phyloP scores from a whole-genome alignment of 495 filamentous ascomycete genomes.

The Penicillium verhagenii region DNA sequence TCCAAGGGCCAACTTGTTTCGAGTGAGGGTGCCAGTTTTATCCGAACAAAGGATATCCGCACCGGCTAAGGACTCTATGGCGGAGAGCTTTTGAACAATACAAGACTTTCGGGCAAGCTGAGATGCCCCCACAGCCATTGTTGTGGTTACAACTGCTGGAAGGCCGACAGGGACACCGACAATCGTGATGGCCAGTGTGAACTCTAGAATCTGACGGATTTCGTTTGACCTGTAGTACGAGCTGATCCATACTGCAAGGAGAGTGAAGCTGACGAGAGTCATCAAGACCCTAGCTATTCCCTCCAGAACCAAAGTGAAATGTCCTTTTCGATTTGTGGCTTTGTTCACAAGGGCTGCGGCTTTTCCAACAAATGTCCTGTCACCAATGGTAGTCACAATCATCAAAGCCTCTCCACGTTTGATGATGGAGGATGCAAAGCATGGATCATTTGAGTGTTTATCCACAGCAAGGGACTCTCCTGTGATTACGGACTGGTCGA shows the following conservation, averaged over 20 bases:
- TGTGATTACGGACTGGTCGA: slow-evolving; percentile 90
- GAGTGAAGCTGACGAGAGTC: slow-evolving; percentile 74
- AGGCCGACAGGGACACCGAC: slow-evolving; percentile 95
- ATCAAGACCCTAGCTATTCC: slow-evolving; percentile 74
- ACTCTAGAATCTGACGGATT: slow-evolving; percentile 75
- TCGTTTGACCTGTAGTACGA: slow-evolving; percentile 82
- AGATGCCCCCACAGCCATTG: slow-evolving; percentile 91
- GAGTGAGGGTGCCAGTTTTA: slow-evolving; percentile 85
- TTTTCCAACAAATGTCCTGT: slow-evolving; percentile 85
- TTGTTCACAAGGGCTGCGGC: slow-evolving; percentile 81
- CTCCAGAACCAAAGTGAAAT: slow-evolving; percentile 88
- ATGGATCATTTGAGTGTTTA: slow-evolving; percentile 74
- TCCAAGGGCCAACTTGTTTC: slow-evolving; percentile 84
- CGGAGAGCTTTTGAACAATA: slow-evolving; percentile 90
- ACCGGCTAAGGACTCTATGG: slow-evolving; percentile 91
- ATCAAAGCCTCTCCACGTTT: slow-evolving; percentile 86
- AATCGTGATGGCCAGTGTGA: slow-evolving; percentile 81
- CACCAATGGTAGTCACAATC: slow-evolving; percentile 78
- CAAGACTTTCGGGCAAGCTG: slow-evolving; percentile 89
- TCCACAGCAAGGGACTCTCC: slow-evolving; percentile 91
- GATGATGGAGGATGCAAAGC: slow-evolving; percentile 82
- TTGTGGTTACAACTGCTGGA: slow-evolving; percentile 91
- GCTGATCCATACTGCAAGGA: slow-evolving; percentile 80
- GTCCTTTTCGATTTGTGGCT: slow-evolving; percentile 68
- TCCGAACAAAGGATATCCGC: slow-evolving; percentile 95